phyloP scores from a whole-genome alignment of 2,329 filamentous ascomycete species.

The Penicillium corylophilum region DNA sequence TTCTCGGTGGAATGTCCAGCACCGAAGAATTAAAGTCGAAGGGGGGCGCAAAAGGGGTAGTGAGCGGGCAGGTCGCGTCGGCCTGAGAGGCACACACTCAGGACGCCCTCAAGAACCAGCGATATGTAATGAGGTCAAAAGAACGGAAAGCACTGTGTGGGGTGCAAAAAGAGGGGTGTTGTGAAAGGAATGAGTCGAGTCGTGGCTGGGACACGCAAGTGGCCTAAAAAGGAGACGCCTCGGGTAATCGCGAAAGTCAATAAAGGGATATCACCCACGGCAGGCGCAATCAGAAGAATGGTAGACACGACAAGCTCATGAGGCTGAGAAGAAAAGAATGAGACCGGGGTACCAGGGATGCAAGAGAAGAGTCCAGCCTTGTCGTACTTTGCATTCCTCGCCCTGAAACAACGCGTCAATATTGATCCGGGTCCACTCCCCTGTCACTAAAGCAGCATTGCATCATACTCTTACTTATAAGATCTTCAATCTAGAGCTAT shows the following conservation, averaged over 20 bases:
- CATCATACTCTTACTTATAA: conserved; percentile 6
- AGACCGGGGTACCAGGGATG: conserved; percentile 12
- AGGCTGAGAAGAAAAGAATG: conserved; percentile 14
- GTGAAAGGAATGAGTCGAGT: conserved; percentile 9
- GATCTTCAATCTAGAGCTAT: too few species aligned
- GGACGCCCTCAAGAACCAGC: not conserved
- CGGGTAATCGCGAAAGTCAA: conserved; percentile 1
- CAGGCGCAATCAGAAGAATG: conserved; percentile 4
- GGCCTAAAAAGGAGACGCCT: conserved; percentile 6
- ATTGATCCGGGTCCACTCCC: conserved; percentile 27
- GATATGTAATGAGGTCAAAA: not conserved
- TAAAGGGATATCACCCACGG: conserved; percentile 10
- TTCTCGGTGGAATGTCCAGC: conserved; percentile 15
- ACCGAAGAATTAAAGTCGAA: conserved; percentile 14
- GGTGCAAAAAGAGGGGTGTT: conserved; percentile 6
- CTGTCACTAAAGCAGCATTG: conserved; percentile 3
- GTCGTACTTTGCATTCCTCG: conserved; percentile 4
- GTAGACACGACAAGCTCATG: conserved; percentile 8
- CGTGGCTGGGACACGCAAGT: conserved; percentile 13
- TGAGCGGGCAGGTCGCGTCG: conserved; percentile 14
- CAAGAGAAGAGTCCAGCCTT: conserved; percentile 15
- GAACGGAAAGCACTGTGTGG: conserved; percentile 7
- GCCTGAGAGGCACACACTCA: not conserved
- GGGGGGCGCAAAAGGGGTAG: conserved; percentile 23
- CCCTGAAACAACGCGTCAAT: conserved; percentile 27